Evolutionary conservation across 208 protist species (phyloP).

Genomic region (Borovskyia barvae): DNA sequence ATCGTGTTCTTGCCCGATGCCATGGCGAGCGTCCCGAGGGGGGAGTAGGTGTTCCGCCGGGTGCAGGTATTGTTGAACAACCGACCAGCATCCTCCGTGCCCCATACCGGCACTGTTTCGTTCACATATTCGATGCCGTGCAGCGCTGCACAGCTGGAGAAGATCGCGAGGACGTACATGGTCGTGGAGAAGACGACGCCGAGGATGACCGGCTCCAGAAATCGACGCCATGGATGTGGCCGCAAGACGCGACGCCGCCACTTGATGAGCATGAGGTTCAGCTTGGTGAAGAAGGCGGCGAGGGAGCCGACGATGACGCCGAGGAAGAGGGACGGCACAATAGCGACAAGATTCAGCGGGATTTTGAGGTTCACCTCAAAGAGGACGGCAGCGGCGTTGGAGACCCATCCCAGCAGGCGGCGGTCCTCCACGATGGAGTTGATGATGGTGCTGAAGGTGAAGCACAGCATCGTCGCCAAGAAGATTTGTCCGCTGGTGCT

Average conservation of each 20-base stretch:
- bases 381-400: slow-evolving; percentile 78
- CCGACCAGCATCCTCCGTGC: slow-evolving; percentile 50
- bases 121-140: slow-evolving; percentile 33
- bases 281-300: slow-evolving; percentile 88
- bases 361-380: slow-evolving; percentile 89
- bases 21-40: slow-evolving; percentile 81
- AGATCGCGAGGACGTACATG: slow-evolving; percentile 48
- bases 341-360: slow-evolving; percentile 78
- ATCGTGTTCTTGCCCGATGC: slow-evolving; percentile 86
- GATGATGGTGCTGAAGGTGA: slow-evolving; percentile 79
- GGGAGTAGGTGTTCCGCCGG: slow-evolving; percentile 52
- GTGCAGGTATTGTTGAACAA: slow-evolving; percentile 78
- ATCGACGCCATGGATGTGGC: slow-evolving; percentile 49
- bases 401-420: slow-evolving; percentile 75
- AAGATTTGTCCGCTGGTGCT: slow-evolving; percentile 93
- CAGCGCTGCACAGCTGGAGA: slow-evolving; percentile 39
- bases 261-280: slow-evolving; percentile 81
- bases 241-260: slow-evolving; percentile 59
- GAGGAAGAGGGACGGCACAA: slow-evolving; percentile 86
- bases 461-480: slow-evolving; percentile 90
- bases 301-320: slow-evolving; percentile 77
- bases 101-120: slow-evolving; percentile 56
- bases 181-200: slow-evolving; percentile 51
- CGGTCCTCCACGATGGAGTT: slow-evolving; percentile 77
- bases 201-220: slow-evolving; percentile 74